These are phyloP conservation scores for Pseudozyma sp. DNA, from an alignment of 1,284 basidiomycete species.

Conservation along the genomic window DNA sequence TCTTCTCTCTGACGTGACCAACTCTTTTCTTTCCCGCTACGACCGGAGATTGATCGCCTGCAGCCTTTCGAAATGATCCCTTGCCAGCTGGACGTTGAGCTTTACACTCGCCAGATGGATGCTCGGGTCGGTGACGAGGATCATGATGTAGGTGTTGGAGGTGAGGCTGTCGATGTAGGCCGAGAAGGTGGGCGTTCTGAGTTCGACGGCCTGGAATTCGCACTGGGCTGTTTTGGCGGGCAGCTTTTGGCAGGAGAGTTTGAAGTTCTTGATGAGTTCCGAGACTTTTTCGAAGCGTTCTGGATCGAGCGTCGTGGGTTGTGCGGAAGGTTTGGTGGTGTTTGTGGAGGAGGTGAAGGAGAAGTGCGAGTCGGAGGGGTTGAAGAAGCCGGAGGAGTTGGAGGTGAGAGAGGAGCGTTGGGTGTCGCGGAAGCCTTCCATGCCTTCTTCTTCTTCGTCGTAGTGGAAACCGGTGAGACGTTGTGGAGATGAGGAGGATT, in stretches of 20 bases:
- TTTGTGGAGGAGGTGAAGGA: neutral
- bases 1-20: neutral
- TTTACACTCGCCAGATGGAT: slow-evolving; percentile 86
- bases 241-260: slow-evolving; percentile 77
- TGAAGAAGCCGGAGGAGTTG: slow-evolving; percentile 36
- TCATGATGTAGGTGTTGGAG: slow-evolving; percentile 90
- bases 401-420: slow-evolving; percentile 9
- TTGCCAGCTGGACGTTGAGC: slow-evolving; percentile 83
- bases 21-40: neutral
- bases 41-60: slow-evolving; percentile 48
- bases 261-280: slow-evolving; percentile 94
- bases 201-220: slow-evolving; percentile 66
- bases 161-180: slow-evolving; percentile 96
- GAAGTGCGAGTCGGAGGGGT: slow-evolving; percentile 7
- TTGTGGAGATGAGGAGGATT: slow-evolving; percentile 1
- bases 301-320: slow-evolving; percentile 73
- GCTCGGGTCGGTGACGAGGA: slow-evolving; percentile 86
- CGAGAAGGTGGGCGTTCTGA: slow-evolving; percentile 74
- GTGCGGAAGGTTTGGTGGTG: slow-evolving; percentile 2
- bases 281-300: slow-evolving; percentile 95
- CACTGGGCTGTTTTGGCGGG: slow-evolving; percentile 28
- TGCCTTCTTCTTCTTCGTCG: slow-evolving; percentile 34
- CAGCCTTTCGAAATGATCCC: slow-evolving; percentile 78
- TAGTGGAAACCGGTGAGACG: slow-evolving; percentile 7
- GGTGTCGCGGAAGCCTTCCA: slow-evolving; percentile 49